phyloP scores from a whole-genome alignment of 768 basidiomycete genomes.

The Pulveroboletus sp. region DNA sequence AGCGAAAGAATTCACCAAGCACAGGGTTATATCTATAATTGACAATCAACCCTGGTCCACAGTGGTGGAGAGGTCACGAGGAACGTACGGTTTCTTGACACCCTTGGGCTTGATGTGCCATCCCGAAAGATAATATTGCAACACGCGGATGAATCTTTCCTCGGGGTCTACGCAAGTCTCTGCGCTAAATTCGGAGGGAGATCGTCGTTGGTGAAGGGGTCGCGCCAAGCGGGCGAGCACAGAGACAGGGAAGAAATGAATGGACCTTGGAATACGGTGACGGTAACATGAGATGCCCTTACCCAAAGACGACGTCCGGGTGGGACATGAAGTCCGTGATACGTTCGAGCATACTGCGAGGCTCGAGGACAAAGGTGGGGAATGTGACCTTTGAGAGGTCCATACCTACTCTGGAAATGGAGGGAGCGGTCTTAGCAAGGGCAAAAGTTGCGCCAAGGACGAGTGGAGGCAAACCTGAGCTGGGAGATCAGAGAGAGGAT shows the following conservation, averaged over 20 bases:
- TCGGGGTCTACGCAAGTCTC: constrained; percentile 77
- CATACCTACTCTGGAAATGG: constrained; percentile 76
- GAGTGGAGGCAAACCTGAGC: constrained; percentile 51
- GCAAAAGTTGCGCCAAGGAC: background rate
- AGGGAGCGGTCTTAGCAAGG: constrained; percentile 9
- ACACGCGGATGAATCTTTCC: constrained; percentile 85
- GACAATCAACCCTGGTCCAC: constrained; percentile 1
- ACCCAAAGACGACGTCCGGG: constrained; percentile 95
- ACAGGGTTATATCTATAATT: constrained; percentile 84
- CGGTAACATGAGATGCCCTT: constrained; percentile 32
- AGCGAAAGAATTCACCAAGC: constrained; percentile 97
- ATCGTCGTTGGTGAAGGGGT: background rate
- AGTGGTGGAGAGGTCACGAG: background rate
- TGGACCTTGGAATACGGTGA: constrained; percentile 20
- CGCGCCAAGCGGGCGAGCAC: background rate
- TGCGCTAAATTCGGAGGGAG: constrained; percentile 45
- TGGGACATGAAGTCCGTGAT: constrained; percentile 99
- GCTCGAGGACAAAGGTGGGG: constrained; percentile 94
- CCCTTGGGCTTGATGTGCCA: constrained; percentile 99
- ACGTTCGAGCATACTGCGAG: constrained; percentile 94
- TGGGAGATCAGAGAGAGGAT: constrained; percentile 85
- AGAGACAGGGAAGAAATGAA: background rate
- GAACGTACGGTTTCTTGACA: constrained; percentile 93
- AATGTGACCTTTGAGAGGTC: constrained; percentile 93
- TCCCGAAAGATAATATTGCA: constrained; percentile 95